These are phyloP conservation scores for Sporothrix brasiliensis DNA, from an alignment of 2,329 filamentous ascomycete species.

Conservation along the genomic window DNA sequence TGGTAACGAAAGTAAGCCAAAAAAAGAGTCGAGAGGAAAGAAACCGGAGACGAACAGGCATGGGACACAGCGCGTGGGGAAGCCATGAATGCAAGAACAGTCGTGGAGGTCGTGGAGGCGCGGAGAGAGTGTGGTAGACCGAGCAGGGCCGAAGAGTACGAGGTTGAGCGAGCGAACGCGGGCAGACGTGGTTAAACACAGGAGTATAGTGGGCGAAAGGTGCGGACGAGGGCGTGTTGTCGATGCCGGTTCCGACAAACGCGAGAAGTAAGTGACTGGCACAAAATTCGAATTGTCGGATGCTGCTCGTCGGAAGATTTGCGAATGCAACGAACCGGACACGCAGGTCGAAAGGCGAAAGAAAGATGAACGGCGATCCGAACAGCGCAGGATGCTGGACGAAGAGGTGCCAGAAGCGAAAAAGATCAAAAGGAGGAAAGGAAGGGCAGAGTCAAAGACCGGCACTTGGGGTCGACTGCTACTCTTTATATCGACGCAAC, in stretches of 20 bases:
- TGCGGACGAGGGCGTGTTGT: neutral
- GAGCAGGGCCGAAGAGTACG: too few species aligned
- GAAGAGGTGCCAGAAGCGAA: conserved; percentile 10
- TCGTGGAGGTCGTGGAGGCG: neutral
- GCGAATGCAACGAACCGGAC: neutral
- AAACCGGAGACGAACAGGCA: neutral
- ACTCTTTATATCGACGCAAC: conserved; percentile 8
- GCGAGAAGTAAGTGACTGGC: neutral
- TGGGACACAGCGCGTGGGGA: neutral
- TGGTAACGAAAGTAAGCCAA: neutral
- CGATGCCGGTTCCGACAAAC: conserved; percentile 2
- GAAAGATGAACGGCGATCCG: neutral
- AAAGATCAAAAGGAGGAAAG: conserved; percentile 20
- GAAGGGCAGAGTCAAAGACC: conserved; percentile 15
- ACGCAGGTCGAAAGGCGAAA: neutral
- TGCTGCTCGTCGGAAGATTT: neutral
- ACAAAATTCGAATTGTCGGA: neutral
- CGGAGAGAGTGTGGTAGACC: neutral
- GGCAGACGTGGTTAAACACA: neutral
- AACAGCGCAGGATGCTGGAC: conserved; percentile 1
- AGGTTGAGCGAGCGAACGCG: neutral
- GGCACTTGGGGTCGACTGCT: conserved; percentile 1
- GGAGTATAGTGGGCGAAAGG: neutral
- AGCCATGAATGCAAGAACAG: neutral
- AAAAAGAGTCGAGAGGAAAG: neutral